Evolutionary conservation across 192 early-diverging fungal species (phyloP).

Genomic region (Backusella sp.): DNA sequence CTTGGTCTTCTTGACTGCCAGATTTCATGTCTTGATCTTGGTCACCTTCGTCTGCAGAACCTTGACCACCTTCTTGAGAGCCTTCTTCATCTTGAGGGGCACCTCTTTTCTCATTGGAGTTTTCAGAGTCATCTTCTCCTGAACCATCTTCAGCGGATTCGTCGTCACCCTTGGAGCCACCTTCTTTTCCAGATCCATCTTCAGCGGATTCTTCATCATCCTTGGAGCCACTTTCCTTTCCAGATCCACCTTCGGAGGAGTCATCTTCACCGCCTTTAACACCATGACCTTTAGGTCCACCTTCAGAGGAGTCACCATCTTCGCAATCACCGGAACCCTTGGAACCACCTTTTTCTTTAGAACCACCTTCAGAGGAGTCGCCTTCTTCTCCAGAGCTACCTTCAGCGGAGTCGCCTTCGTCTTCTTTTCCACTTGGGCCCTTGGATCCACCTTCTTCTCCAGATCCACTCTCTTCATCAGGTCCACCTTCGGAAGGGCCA

Average conservation of each 20-base stretch:
- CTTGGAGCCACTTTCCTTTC: background rate
- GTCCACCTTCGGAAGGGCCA: background rate
- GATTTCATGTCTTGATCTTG: background rate
- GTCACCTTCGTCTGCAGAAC: background rate
- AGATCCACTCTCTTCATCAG: background rate
- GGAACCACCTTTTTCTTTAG: background rate
- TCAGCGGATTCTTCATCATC: background rate
- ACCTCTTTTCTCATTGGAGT: background rate
- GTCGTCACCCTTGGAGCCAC: background rate
- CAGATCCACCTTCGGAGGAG: background rate
- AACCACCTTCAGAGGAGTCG: background rate
- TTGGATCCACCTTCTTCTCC: background rate
- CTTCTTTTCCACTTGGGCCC: too few relatives aligned
- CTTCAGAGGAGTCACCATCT: too few relatives aligned
- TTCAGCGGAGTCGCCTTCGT: too few relatives aligned
- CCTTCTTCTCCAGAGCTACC: background rate
- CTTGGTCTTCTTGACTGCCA: background rate
- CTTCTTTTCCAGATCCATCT: background rate
- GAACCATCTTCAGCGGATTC: background rate
- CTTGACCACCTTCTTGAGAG: background rate
- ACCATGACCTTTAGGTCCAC: too few relatives aligned
- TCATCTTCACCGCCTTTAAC: too few relatives aligned
- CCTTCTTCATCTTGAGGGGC: background rate
- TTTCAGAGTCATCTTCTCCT: background rate
- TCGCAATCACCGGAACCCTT: too few relatives aligned